Evolutionary conservation across 495 filamentous ascomycete genomes (phyloP).

Genomic region (Penicillium simplicissimum): DNA sequence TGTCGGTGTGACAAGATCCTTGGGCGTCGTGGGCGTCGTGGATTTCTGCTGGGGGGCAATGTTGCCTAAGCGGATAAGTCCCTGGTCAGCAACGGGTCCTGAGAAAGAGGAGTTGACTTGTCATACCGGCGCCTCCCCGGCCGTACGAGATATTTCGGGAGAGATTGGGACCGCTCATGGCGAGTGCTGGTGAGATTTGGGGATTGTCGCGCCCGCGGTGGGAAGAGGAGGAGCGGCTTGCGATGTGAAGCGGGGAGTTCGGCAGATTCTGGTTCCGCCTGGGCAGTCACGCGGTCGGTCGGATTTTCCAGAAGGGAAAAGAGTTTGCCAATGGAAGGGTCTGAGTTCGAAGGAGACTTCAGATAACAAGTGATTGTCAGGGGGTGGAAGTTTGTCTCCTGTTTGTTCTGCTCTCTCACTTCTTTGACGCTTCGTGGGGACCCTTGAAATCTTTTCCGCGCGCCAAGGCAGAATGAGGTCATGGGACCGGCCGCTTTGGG

Average conservation of each 20-base stretch:
- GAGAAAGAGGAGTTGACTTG: background rate
- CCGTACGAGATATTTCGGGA: constrained; percentile 53
- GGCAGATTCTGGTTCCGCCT: constrained; percentile 20
- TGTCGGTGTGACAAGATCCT: constrained; percentile 75
- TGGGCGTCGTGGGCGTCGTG: constrained; percentile 41
- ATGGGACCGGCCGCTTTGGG: constrained; percentile 12
- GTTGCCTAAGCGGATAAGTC: constrained; percentile 57
- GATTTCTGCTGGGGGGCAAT: constrained; percentile 59
- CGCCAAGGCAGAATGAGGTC: constrained; percentile 24
- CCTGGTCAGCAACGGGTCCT: background rate
- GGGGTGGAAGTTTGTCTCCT: background rate
- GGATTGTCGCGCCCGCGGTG: background rate
- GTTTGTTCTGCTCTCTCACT: background rate
- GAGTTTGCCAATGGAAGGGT: background rate
- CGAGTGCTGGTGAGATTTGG: background rate
- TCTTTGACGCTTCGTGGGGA: background rate
- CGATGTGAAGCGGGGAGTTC: constrained; percentile 1
- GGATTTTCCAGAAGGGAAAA: background rate
- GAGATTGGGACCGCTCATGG: constrained; percentile 35
- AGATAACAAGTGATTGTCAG: background rate
- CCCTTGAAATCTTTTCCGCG: constrained; percentile 18
- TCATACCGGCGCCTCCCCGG: constrained; percentile 55
- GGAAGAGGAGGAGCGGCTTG: constrained; percentile 2
- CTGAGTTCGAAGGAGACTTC: background rate
- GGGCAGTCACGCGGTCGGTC: background rate